These are phyloP conservation scores for Botrytis squamosa DNA, from an alignment of 2,329 filamentous ascomycete genomes.

Conservation along the genomic window DNA sequence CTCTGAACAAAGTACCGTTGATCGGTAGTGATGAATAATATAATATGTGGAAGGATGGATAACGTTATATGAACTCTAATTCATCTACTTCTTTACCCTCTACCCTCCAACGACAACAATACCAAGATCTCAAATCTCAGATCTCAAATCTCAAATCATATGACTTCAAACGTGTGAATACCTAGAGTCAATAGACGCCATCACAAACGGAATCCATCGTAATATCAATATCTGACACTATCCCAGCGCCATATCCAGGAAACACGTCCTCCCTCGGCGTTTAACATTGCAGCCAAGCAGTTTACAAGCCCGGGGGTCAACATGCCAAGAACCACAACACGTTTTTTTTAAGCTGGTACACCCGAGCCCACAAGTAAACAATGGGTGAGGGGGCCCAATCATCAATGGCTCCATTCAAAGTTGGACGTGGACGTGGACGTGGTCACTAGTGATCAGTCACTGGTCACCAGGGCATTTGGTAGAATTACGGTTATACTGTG, in stretches of 20 bases:
- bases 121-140: neutral
- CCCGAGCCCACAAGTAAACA: neutral
- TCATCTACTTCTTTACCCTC: neutral
- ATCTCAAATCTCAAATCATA: neutral
- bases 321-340: neutral
- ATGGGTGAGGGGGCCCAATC: neutral
- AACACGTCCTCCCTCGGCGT: neutral
- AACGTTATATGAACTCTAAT: neutral
- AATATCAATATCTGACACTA: neutral
- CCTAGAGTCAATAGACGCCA: neutral
- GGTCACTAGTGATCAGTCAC: neutral
- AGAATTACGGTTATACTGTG: neutral
- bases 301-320: neutral
- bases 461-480: neutral
- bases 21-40: neutral
- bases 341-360: neutral
- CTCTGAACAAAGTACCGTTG: neutral
- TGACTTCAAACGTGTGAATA: neutral
- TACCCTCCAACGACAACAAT: neutral
- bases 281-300: neutral
- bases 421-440: neutral
- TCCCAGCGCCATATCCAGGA: neutral
- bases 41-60: neutral
- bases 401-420: neutral
- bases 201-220: neutral